These are phyloP conservation scores for Phytophthora lateralis DNA, from an alignment of 352 stramenopile species.

Conservation along the genomic window DNA sequence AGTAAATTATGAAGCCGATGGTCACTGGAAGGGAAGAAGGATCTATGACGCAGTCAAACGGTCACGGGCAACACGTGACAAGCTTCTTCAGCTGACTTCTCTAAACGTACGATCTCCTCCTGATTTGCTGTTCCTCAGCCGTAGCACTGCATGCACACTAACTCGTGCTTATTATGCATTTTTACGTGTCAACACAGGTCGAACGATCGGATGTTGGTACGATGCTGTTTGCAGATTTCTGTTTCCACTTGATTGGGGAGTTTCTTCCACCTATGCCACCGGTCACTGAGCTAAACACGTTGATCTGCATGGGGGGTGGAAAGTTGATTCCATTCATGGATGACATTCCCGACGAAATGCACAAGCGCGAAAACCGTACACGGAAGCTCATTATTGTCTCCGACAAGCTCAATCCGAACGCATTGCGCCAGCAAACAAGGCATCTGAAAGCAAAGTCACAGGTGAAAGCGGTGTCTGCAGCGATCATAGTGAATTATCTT, in stretches of 20 bases:
- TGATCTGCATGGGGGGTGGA: slow-evolving; percentile 71
- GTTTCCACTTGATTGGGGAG: slow-evolving; percentile 76
- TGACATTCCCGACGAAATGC: slow-evolving; percentile 57
- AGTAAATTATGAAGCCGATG: slow-evolving; percentile 59
- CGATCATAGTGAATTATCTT: slow-evolving; percentile 81
- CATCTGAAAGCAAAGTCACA: slow-evolving; percentile 47
- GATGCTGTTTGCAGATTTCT: slow-evolving; percentile 70
- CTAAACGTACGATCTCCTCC: slow-evolving; percentile 27
- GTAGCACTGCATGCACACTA: background rate
- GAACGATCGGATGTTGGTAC: slow-evolving; percentile 50
- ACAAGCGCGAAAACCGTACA: slow-evolving; percentile 50
- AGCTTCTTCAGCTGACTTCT: slow-evolving; percentile 36
- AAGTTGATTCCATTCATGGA: slow-evolving; percentile 59
- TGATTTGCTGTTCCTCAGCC: background rate
- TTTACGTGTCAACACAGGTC: slow-evolving; percentile 4
- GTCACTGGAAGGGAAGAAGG: slow-evolving; percentile 59
- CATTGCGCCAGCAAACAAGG: slow-evolving; percentile 48
- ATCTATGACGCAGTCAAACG: slow-evolving; percentile 59
- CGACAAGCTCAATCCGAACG: slow-evolving; percentile 74
- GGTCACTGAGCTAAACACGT: slow-evolving; percentile 62
- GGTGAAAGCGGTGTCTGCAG: slow-evolving; percentile 41
- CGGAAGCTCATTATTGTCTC: slow-evolving; percentile 73
- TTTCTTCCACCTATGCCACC: slow-evolving; percentile 82
- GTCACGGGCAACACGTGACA: slow-evolving; percentile 48
- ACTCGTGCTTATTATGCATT: slow-evolving; percentile 3